These are phyloP conservation scores for Microbotryum intermedium DNA, from an alignment of 1,284 basidiomycete species.

Conservation along the genomic window DNA sequence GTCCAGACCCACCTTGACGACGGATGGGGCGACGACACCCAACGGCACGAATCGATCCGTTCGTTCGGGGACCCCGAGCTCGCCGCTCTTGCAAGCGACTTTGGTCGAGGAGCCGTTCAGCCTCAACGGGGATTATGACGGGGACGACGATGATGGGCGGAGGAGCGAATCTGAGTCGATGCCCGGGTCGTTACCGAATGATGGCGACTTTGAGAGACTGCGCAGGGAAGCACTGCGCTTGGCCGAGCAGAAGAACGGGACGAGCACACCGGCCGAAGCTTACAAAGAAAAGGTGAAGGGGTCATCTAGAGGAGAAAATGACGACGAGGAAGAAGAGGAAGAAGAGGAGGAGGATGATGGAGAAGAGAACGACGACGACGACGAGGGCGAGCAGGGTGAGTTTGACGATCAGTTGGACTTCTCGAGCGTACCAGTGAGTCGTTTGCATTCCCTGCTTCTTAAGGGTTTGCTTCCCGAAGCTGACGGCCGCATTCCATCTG, in stretches of 20 bases:
- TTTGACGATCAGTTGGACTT: constrained; percentile 32
- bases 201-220: constrained; percentile 29
- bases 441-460: too few relatives aligned
- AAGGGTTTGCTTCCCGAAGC: not conserved
- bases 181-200: constrained; percentile 35
- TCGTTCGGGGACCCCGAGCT: constrained; percentile 14
- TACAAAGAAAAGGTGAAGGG: constrained; percentile 22
- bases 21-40: constrained; percentile 6
- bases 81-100: constrained; percentile 18
- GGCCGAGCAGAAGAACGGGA: not conserved
- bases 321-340: constrained; percentile 16
- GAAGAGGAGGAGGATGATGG: constrained; percentile 4
- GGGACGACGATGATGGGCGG: constrained; percentile 17
- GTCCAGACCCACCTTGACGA: constrained; percentile 18
- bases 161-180: constrained; percentile 26
- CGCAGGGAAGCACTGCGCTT: constrained; percentile 11
- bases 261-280: constrained; percentile 26
- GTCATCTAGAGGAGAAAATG: constrained; percentile 13
- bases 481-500: not conserved
- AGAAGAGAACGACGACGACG: constrained; percentile 21
- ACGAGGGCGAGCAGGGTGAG: constrained; percentile 25
- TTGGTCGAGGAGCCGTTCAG: constrained; percentile 21
- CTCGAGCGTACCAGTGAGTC: constrained; percentile 30
- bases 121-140: constrained; percentile 13
- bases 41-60: constrained; percentile 1